Base-by-base conservation (phyloP, 495 filamentous ascomycete species). In the Aspergillus incahuasiensis region DNA sequence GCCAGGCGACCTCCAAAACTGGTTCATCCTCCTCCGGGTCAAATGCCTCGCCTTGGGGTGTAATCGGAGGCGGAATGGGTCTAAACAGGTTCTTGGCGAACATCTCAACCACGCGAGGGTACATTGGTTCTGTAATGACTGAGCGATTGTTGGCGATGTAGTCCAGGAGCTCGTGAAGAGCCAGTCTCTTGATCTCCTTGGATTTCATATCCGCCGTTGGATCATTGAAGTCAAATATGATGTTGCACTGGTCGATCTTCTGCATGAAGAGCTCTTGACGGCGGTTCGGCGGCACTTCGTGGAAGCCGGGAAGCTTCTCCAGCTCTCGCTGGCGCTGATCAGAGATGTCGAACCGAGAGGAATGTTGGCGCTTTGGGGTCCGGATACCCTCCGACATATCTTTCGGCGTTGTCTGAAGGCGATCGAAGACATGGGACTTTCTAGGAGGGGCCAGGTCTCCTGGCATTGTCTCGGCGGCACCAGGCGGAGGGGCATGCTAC, bases 181-280 rank as follows among this genome's bases (percentile, higher is more conserved):
- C 95, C 65, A 99, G 74, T 62, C 94, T 84, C 80, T 99, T 99
- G 79, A 99, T 97, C 74, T 99, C 94, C 71, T 99, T 99, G n/a
- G 92, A 95, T 70, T 97, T 97, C 92, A 97, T 97, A 64, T 99
- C 94, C 50, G 86, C 92, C 57, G 90, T 95, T 38, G 95, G 91
- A 66, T 99, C 94, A 71, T 97, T 99, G 76, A 99, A 99, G 71
- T 99, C 94, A 65, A 99, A 99, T 62, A 99, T 99, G 73, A 99
- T 95, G 66, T 99, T 99, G 78, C 94, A 99, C 72, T 99, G 94
- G 65, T 97, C 94, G 64, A 99, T 95, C 80, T 99, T 99, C 70
- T 97, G 91, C 92, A 99, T 96, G 75, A 99, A 99, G 16, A 99
- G 81, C 41, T 97, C 94, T 74, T 99, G 92, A 49, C 94, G 87